Percentiles rank a stretch among this genome's conserved stretches.
Conservation (phyloP, 345 rosid species). For the Trapa incisa region DNA sequence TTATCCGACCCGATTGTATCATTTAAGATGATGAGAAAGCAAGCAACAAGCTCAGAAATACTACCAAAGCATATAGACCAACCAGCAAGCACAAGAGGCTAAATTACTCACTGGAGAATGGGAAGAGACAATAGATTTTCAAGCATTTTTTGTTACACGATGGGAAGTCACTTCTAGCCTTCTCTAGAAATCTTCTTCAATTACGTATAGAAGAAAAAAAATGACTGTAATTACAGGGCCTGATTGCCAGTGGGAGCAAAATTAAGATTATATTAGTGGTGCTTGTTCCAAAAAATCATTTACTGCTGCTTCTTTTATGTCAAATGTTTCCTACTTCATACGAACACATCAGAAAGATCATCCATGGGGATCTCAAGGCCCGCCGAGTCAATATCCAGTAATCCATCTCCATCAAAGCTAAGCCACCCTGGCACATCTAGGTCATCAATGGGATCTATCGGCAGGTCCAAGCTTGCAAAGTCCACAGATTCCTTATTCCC, state of each 20-base stretch:
- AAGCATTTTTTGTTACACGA: not conserved
- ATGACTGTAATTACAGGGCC: constrained; percentile 4
- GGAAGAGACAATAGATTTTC: not conserved
- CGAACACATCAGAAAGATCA: constrained; percentile 35
- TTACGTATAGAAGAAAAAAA: not conserved
- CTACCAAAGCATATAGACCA: not conserved
- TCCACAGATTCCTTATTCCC: constrained; percentile 20
- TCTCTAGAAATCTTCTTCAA: not conserved
- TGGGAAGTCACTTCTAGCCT: not conserved
- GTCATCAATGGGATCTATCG: constrained; percentile 25
- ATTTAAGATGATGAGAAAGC: not conserved
- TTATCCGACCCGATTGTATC: not conserved
- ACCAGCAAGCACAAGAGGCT: not conserved
- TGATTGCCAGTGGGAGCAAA: not conserved
- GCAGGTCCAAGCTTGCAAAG: constrained; percentile 14
- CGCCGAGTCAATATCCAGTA: constrained; percentile 28
- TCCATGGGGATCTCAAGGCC: constrained; percentile 58
- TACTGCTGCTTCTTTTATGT: not conserved
- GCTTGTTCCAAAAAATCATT: not conserved
- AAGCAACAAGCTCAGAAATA: not conserved
- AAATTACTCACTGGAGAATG: not conserved
- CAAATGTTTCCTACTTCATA: constrained; percentile 6
- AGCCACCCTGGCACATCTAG: constrained; percentile 27
- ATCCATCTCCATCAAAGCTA: constrained; percentile 33
- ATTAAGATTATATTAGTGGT: not conserved